Base-by-base conservation (phyloP, 495 filamentous ascomycete genomes). In the Neurospora cerealis region DNA sequence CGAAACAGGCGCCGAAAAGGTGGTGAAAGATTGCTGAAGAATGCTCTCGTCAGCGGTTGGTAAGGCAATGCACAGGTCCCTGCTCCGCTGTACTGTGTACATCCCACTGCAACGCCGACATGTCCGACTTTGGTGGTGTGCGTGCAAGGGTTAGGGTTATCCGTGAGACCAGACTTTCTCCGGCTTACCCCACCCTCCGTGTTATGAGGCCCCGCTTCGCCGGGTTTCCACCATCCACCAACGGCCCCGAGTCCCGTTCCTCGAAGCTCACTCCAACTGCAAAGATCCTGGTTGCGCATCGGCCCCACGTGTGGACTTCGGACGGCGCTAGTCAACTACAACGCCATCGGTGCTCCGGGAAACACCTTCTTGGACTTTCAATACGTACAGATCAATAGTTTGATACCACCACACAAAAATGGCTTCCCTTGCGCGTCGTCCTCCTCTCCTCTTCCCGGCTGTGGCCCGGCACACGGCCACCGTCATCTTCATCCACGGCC, bases 401-500 rank as follows among this genome's bases (percentile, higher is more conserved):
- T 32, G 15, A 38, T 41, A 34, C 17, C 40, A 34, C 7, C 7
- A 34, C 54, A 38, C 21, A n/a, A 36, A 38, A 60, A 82, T 85
- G 84, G 66, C 83, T 19, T 75, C 78, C 36, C 24, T 78, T 24
- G 41, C 77, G 60, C 75, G 82, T 69, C 69, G 77, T 19, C 77
- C 78, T 54, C 83, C 83, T 9, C 85, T 95, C 69, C 85, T 97
- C 8, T 91, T 98, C 75, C 93, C 94, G 19, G 94, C 96, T n/a
- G 86, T 94, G 62, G 93, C 89, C 79, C 92, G 89, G 77, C 95
- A 98, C 80, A 98, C 96, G 48, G 93, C 95, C 40, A 97, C 95
- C 3, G 92, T 97, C 76, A 98, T 99, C 78, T 93, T 96, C 83
- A 86, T 93, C 66, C 96, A 99, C 78, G 96, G 96, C 8, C 86